Evolutionary conservation across 805 yeast genomes (phyloP).

Genomic region (Blastobotrys chiropterorum): DNA sequence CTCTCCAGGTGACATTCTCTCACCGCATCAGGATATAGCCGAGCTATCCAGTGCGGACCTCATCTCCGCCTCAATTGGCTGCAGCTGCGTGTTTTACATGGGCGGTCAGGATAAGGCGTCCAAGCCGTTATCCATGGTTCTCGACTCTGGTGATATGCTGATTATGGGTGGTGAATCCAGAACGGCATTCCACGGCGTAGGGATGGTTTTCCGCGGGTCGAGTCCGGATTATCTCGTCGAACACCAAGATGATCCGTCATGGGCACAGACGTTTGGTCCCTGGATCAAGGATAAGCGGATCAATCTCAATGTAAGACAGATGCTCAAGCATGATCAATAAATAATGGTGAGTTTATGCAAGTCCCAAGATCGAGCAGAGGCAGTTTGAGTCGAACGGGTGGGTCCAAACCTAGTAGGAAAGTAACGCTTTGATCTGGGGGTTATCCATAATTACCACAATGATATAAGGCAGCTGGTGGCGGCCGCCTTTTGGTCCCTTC

Average conservation of each 20-base stretch:
- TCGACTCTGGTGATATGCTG: slow-evolving; percentile 36
- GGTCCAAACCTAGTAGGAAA: no score
- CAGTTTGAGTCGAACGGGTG: no score
- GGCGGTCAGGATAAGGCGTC: slow-evolving; percentile 19
- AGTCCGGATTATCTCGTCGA: slow-evolving; percentile 27
- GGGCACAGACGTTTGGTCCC: background rate
- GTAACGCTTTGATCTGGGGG: no score
- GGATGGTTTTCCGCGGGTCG: slow-evolving; percentile 32
- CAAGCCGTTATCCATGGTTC: slow-evolving; percentile 31
- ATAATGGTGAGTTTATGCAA: no score
- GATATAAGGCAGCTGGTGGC: no score
- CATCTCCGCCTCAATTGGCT: slow-evolving; percentile 35
- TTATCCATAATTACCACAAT: no score
- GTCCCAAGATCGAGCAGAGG: no score
- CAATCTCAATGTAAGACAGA: slow-evolving; percentile 37
- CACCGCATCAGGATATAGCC: slow-evolving; percentile 41
- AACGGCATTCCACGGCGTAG: slow-evolving; percentile 38
- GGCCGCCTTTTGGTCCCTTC: no score
- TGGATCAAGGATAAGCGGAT: slow-evolving; percentile 35
- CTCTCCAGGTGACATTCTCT: slow-evolving; percentile 37
- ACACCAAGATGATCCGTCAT: slow-evolving; percentile 10
- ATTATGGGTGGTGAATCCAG: slow-evolving; percentile 38
- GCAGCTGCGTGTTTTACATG: slow-evolving; percentile 35
- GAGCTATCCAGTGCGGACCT: slow-evolving; percentile 33
- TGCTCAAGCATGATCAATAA: slow-evolving; percentile 26